Percentiles rank a stretch among this genome's conserved stretches.
These are phyloP conservation scores for Macrolepiota dolichaula DNA, from an alignment of 768 basidiomycete genomes.

Conservation along the genomic window DNA sequence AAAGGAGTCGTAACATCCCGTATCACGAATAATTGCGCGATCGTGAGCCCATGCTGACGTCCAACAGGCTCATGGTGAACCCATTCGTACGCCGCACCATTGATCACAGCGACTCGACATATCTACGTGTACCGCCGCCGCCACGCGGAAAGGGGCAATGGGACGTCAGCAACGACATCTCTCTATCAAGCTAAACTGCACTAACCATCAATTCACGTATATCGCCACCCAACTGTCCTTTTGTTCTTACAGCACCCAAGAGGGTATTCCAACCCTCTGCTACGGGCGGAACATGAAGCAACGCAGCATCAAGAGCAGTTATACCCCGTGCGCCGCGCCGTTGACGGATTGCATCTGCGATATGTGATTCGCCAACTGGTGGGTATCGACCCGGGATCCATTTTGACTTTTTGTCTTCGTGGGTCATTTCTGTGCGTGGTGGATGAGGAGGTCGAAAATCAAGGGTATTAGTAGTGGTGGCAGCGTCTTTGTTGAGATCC, in stretches of 20 bases:
- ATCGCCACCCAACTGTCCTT: constrained; percentile 43
- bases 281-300: constrained; percentile 45
- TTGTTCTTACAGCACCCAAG: constrained; percentile 45
- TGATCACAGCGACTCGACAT: constrained; percentile 47
- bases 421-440: not conserved
- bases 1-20: constrained; percentile 44
- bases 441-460: not conserved
- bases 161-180: too few species aligned
- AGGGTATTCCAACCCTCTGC: constrained; percentile 51
- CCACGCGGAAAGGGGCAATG: too few species aligned
- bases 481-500: not conserved
- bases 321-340: constrained; percentile 47
- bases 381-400: constrained; percentile 44
- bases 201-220: constrained; percentile 50
- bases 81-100: constrained; percentile 52
- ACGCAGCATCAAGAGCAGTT: constrained; percentile 45
- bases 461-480: not conserved
- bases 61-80: constrained; percentile 54
- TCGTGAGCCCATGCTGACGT: constrained; percentile 45
- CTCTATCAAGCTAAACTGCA: not conserved
- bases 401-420: constrained; percentile 26
- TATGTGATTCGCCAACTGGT: constrained; percentile 34
- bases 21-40: constrained; percentile 51
- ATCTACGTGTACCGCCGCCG: constrained; percentile 28
- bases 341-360: constrained; percentile 47